Base-by-base conservation (phyloP, 2,329 filamentous ascomycete species). In the Fusarium concolor region DNA sequence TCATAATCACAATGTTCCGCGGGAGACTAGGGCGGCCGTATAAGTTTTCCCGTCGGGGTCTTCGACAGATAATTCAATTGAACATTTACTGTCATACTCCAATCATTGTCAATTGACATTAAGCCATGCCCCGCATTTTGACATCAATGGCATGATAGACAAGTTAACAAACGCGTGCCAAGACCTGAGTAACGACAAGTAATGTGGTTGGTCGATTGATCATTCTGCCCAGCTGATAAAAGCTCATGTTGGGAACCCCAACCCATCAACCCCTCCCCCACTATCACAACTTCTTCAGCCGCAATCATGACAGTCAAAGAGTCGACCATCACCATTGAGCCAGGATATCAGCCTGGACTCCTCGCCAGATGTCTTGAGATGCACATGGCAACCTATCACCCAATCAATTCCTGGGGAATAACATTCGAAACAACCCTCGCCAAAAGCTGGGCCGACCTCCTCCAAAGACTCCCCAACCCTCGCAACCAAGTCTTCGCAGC, bases 331-430 rank as follows among this genome's bases (percentile, higher is more conserved):
- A 51, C 6, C 3, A 60, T 70, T 0, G 45, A 70, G 31, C 18
- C 56, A 17, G 66, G 66, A 11, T 69, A 69, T 7, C 66, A 62
- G 1, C 66, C 66, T 8, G 66, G 66, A 6, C 59, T 69, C 8
- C 33, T 69, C 1, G 66, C 66, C 2, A 41, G 66, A 15, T 63
- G 56, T 4, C 56, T 69, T 2, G 66, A 69, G 10, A 69, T 69
- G 66, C 66, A 67, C 37, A 67, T 70, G 11, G 11, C 53, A 18
- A 54, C 53, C 12, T 69, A 69, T 4, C 62, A 69, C 10, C 66
- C 66, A 1, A 38, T 24, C 1, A 60, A 70, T 1, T 45, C 62
- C 3, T 69, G 66, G 66, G 66, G 66, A 1, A 45, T 55, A 1
- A 41, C 42, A 1, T 69, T 69, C 6, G 66, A 69, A n/a, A 54